phyloP scores from a whole-genome alignment of 768 basidiomycete species.

The Amanita molliuscula region DNA sequence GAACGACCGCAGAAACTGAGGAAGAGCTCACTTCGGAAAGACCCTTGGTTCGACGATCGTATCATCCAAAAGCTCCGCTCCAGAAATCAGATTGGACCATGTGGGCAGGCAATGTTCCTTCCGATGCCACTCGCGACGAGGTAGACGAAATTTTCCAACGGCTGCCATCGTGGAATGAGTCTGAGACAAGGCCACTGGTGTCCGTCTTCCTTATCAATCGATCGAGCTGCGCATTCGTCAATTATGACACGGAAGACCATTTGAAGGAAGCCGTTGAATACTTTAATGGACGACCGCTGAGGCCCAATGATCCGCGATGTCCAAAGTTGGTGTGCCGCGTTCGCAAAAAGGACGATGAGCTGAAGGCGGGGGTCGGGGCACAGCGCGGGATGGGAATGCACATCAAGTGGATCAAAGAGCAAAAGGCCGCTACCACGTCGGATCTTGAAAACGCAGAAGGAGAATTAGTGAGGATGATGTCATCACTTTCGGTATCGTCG shows the following conservation, averaged over 20 bases:
- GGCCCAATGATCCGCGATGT: constrained; percentile 63
- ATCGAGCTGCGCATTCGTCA: constrained; percentile 93
- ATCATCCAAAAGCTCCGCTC: constrained; percentile 62
- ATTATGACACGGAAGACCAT: constrained; percentile 58
- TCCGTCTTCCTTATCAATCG: constrained; percentile 91
- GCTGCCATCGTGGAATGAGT: constrained; percentile 9
- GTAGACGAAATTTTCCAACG: constrained; percentile 75
- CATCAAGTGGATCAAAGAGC: constrained; percentile 65
- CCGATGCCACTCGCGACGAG: constrained; percentile 75
- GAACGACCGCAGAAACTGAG: neutral
- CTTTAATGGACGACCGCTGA: constrained; percentile 65
- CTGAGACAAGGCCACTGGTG: constrained; percentile 23
- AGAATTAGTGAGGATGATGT: neutral
- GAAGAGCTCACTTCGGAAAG: constrained; percentile 12
- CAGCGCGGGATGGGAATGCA: constrained; percentile 87
- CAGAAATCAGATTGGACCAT: constrained; percentile 88
- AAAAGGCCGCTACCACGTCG: constrained; percentile 17
- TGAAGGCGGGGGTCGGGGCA: constrained; percentile 83
- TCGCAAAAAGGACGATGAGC: constrained; percentile 72
- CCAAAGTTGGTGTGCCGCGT: constrained; percentile 77
- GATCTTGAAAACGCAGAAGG: neutral
- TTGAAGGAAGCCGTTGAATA: constrained; percentile 56
- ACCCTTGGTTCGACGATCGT: constrained; percentile 35
- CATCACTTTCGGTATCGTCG: constrained; percentile 13
- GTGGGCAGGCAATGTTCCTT: constrained; percentile 93